Evolutionary conservation across 129 eudicot genomes (phyloP), one percentile per base, ranked within the genome.

Genomic region (Gnaphalium uliginosum): DNA sequence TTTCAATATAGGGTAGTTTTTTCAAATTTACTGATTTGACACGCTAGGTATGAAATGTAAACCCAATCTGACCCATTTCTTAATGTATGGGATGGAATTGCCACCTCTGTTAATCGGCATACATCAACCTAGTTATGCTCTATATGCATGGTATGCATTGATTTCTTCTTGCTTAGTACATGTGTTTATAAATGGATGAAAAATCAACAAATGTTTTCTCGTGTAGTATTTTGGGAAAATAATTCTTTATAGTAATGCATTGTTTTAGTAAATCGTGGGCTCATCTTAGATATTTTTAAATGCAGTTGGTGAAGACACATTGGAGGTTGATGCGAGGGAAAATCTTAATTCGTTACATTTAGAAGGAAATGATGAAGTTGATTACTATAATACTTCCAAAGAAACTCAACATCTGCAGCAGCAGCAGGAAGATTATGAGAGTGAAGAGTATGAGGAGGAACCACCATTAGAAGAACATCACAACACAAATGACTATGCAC

Each of bases 371-470:
- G 80, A 79, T 37, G 83, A 76, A 39, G 90, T 77, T 25, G 90
- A 89, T 66, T 92, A 94, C 70, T 87, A 85, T 80, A 83, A 75
- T 46, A 39, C 51, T 66, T 67, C 85, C 61, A 79, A 83, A n/a
- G 97, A 93, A 70, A 74, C 76, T 14, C 79, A 80, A 24, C 86
- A 94, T 64, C 81, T 84, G 51, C 88, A 74, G 59, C 72, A 67
- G 27, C 88, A 86, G 74, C 85, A 69, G 39, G 92, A 87, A 77
- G 89, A 85, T 18, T 87, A 66, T 14, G 88, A 76, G 8, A 69
- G 67, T 69, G 92, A 86, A 69, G 69, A 58, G 9, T 85, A 79
- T 69, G 90, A 81, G 76, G 90, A 88, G 72, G 96, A 82, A 81
- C 67, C 84, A 66, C 87, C 83, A 22, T 66, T 60, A 33, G 97